Conservation (phyloP, 2,329 filamentous ascomycete species). For the Lizonia empirigonia region DNA sequence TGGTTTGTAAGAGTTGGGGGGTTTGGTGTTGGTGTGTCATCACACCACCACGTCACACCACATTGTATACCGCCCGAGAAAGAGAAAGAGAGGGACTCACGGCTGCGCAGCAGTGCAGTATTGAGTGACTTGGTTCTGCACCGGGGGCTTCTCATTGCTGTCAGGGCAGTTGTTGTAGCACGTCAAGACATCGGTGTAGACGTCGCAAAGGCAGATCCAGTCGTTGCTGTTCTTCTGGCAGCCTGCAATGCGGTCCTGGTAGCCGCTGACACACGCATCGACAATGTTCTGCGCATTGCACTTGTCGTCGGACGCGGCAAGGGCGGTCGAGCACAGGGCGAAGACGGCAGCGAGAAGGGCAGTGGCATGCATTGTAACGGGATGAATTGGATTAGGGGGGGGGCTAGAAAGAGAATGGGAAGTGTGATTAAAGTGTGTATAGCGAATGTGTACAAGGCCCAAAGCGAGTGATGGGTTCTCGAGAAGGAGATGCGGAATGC, state of each 20-base stretch:
- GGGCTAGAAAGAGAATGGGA: too few species aligned
- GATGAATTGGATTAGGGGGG: too few species aligned
- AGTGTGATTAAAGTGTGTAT: neutral
- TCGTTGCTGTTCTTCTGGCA: conserved; percentile 54
- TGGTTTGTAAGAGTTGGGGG: neutral
- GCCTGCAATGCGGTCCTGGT: conserved; percentile 49
- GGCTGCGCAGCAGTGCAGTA: conserved; percentile 53
- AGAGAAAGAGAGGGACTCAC: conserved; percentile 30
- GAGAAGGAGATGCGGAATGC: neutral
- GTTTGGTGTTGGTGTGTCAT: too few species aligned
- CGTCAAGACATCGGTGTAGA: conserved; percentile 59
- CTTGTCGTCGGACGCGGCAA: conserved; percentile 48
- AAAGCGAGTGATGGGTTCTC: conserved; percentile 32
- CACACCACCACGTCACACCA: too few species aligned
- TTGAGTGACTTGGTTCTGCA: conserved; percentile 43
- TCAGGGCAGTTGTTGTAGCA: conserved; percentile 70
- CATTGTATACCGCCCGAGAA: too few species aligned
- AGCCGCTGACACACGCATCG: conserved; percentile 54
- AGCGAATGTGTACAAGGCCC: conserved; percentile 8
- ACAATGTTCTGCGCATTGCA: conserved; percentile 54
- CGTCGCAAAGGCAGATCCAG: conserved; percentile 63
- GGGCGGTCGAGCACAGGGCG: conserved; percentile 37
- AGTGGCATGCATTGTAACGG: conserved; percentile 42
- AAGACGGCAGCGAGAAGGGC: conserved; percentile 35
- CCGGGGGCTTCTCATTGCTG: conserved; percentile 45